Percentiles rank a stretch among this genome's conserved stretches.
Evolutionary conservation across 169 alveolate genomes (phyloP).

Genomic region (Cryptosporidium felis): DNA sequence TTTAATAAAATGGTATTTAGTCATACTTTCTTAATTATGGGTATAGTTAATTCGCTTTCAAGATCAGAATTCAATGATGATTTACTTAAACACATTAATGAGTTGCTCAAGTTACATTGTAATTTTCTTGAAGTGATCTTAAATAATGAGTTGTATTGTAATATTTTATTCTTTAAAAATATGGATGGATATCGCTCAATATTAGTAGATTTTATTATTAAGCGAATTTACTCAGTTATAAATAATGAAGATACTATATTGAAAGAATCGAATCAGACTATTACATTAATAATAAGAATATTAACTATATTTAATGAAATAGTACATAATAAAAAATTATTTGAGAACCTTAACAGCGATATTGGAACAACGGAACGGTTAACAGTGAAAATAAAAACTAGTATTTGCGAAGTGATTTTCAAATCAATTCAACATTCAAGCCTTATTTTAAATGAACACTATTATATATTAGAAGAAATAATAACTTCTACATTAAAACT

Average conservation of each 20-base stretch:
- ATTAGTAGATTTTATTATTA: neutral
- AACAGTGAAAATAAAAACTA: slow-evolving; percentile 11
- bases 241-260: neutral
- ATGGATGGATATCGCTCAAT: slow-evolving; percentile 12
- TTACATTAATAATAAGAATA: neutral
- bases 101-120: neutral
- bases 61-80: neutral
- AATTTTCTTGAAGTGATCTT: neutral
- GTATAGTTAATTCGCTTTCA: slow-evolving; percentile 32
- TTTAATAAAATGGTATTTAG: neutral
- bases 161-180: neutral
- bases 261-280: neutral
- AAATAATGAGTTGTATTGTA: neutral
- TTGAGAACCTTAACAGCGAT: too few species aligned
- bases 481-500: neutral
- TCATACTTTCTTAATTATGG: slow-evolving; percentile 6
- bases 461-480: neutral
- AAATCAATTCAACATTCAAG: neutral
- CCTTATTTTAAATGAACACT: neutral
- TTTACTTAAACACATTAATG: neutral
- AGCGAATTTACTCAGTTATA: neutral
- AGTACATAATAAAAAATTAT: too few species aligned
- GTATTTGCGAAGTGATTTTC: slow-evolving; percentile 20
- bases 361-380: too few species aligned
- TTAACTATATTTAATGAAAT: neutral